A percentile compares a stretch with the other conserved stretches of the same genome.
Conservation (phyloP, 2,329 filamentous ascomycete species). For the Fusarium avenaceum region DNA sequence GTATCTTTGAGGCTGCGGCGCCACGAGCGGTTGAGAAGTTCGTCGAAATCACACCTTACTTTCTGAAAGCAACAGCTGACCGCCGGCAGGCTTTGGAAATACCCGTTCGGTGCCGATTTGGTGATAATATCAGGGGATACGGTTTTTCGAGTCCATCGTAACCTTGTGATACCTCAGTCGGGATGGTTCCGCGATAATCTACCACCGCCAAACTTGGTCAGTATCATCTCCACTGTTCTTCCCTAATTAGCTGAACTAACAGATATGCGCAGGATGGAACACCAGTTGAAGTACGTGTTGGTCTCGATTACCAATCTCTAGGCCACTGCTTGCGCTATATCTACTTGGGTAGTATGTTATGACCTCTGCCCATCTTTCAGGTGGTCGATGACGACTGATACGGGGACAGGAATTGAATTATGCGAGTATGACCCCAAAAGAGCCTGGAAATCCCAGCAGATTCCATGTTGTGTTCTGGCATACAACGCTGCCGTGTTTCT, state of each 20-base stretch:
- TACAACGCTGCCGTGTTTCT: conserved; percentile 53
- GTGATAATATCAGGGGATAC: conserved; percentile 45
- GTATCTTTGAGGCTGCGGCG: conserved; percentile 48
- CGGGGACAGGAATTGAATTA: conserved; percentile 47
- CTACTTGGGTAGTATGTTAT: conserved; percentile 53
- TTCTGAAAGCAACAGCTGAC: conserved; percentile 27
- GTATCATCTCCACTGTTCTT: neutral
- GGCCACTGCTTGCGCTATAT: conserved; percentile 54
- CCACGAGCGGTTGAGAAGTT: conserved; percentile 49
- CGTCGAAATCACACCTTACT: neutral
- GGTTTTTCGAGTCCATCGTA: conserved; percentile 53
- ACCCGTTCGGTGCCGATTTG: conserved; percentile 53
- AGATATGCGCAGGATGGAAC: conserved; percentile 47
- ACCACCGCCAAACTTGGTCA: conserved; percentile 49
- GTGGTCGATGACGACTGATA: conserved; percentile 2
- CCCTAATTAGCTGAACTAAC: conserved; percentile 13
- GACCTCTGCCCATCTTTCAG: neutral
- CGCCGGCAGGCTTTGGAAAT: conserved; percentile 50
- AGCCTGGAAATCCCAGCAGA: conserved; percentile 49
- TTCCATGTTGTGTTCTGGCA: conserved; percentile 52
- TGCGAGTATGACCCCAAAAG: conserved; percentile 45
- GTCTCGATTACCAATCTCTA: conserved; percentile 46
- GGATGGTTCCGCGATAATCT: conserved; percentile 54
- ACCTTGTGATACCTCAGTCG: conserved; percentile 52
- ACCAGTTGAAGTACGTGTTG: conserved; percentile 46